Base-by-base conservation (phyloP, 345 rosid genomes). In the Salix viminalis region DNA sequence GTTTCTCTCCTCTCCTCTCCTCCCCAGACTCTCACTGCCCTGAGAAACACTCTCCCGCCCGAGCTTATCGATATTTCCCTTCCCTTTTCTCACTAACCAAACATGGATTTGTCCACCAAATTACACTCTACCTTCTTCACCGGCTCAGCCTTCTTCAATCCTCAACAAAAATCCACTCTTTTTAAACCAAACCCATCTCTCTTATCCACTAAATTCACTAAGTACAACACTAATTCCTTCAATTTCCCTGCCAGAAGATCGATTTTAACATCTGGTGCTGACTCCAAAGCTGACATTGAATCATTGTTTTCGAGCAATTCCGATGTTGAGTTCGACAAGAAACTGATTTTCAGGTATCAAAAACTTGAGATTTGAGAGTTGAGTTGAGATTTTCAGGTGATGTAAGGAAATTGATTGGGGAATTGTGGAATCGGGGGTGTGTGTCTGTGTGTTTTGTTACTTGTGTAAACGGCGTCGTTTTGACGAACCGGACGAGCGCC, bases 241-340 rank as follows among this genome's bases (percentile, higher is more conserved):
- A 8, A 56, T 2, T 56, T 56, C 62, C 62, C 7, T 67, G 78
- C 76, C 70, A 76, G 70, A 77, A 84, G 82, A 74, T 67, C 68
- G n/a, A n/a, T n/a, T n/a, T n/a, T n/a, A 36, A 81, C 91, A 7
- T 77, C 90, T 3, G 84, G 83, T 37, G 86, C 79, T 34, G 81
- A 84, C 39, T 70, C 80, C 11, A 71, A 75, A 83, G 85, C 83
- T 46, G 97, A 94, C 66, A 81, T 91, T 60, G 97, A 95, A 60
- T 89, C 97, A 7, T 83, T 95, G 77, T 89, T 93, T 75, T 91
- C 92, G 0, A 82, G 54, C 44, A 80, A 41, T 46, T 67, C 87
- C 9, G 70, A 42, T 7, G 81, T 81, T 12, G 89, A 83, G 2
- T 81, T 81, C 75, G 83, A 78, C 67, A 80, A 72, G 34, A 88